Evolutionary conservation across 2,329 filamentous ascomycete genomes (phyloP), one percentile per base, ranked within the genome.

Genomic region (Penicillium glabrum): DNA sequence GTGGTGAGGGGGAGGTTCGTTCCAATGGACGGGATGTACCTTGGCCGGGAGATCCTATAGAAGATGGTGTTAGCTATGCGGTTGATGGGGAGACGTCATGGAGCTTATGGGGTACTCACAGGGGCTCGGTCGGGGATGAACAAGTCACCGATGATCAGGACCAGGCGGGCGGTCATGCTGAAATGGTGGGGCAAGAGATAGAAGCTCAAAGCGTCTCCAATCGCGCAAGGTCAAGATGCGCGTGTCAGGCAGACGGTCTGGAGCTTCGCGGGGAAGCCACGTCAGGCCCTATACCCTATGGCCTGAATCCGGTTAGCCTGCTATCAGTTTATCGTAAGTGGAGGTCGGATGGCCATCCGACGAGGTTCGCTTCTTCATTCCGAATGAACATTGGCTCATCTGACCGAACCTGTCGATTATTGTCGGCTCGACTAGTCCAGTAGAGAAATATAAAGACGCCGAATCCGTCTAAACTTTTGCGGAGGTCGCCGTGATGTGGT

Each of bases 101-200:
- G 29, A 26, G 66, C 61, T 64, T 61, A 53, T 58, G 58, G 47
- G 44, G 56, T 49, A 51, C 78, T 66, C 74, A 85, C 92, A 63
- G 95, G 87, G 67, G 91, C 92, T 74, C 92, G 84, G 77, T 96
- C 92, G 68, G 92, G 92, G 77, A 96, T 96, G 80, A 96, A 92
- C 53, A 96, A 86, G 80, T 96, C 92, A 75, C 91, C 91, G 67
- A 96, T 91, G 72, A 95, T 91, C 72, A 96, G 85, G 72, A 96
- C 92, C 66, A 96, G 83, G 78, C 93, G 91, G 63, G 91, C 91
- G 80, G 93, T 91, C 82, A 86, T 89, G 52, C 54, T 72, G 68
- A 55, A 65, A 54, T 56, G 56, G 57, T 59, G 46, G 56, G 45
- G 58, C 43, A 56, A 33, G 55, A 35, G 31, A 33, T 11, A 44